Base-by-base conservation (phyloP, 805 yeast species). In the Clavispora carvajalis region DNA sequence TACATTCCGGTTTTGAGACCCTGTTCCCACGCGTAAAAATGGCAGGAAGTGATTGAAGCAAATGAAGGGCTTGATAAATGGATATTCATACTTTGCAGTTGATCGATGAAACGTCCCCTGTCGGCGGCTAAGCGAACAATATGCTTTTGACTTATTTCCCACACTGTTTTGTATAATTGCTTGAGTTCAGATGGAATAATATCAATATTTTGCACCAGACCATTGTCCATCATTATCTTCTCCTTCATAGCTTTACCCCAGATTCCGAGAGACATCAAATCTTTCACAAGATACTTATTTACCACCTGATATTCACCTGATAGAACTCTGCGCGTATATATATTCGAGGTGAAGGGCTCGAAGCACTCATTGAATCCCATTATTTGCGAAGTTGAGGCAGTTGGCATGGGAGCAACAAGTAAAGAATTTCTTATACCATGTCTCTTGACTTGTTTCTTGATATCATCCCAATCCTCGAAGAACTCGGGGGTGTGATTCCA, bases 381-480 rank as follows among this genome's bases (percentile, higher is more conserved):
- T 38, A 91, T 90, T 68, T 89, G 97, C 3, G 98, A 91, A 2
- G 98, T 91, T 1, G 97, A 88, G 2, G 98, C 98, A 13, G 98
- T 91, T 33, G 98, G 98, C 98, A 91, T 91, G 39, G 96, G 93
- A 1, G 95, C 97, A 24, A 90, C 85, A 13, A 90, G 62, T 41
- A 91, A 66, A 4, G 97, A 91, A 69, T 91, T 91, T 57, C 97
- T 72, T 31, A 91, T 54, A 36, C 98, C 98, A 54, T 78, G 63
- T 46, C 65, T 61, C 38, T 65, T 65, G 45, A 91, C 71, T 30
- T 77, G 66, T 9, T 64, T 67, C 63, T 84, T 88, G 52, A 88
- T 62, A 6, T 62, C 47, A 48, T 77, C 85, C 98, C 98, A 91
- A 53, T 91, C 95, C 31, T 52, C 44, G 79, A 89, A 90, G 46